Conservation (phyloP, 805 yeast species). For the Metschnikowia baotianmanensis region DNA sequence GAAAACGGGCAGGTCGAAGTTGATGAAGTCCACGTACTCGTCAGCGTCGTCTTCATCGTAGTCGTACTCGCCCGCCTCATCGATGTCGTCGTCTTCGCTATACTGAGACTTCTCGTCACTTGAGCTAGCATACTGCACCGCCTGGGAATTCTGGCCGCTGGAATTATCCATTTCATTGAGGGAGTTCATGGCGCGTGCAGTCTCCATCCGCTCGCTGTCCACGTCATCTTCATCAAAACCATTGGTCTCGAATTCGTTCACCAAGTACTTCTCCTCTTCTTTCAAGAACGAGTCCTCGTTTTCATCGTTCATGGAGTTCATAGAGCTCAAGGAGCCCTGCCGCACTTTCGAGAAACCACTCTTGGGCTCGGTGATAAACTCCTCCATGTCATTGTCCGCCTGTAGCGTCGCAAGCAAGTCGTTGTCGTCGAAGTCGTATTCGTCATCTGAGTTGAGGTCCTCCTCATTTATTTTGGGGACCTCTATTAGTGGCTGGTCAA, state of each 20-base stretch:
- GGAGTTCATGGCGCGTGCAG: constrained; percentile 18
- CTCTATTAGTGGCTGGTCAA: constrained; percentile 36
- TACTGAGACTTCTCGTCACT: constrained; percentile 28
- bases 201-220: constrained; percentile 22
- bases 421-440: constrained; percentile 56
- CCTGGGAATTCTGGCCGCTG: constrained; percentile 30
- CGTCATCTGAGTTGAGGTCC: constrained; percentile 57
- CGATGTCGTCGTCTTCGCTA: constrained; percentile 36
- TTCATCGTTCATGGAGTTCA: constrained; percentile 32
- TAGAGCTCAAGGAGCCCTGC: constrained; percentile 30
- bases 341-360: constrained; percentile 14
- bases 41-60: constrained; percentile 34
- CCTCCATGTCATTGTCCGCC: constrained; percentile 45
- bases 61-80: constrained; percentile 12
- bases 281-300: constrained; percentile 37
- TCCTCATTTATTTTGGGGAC: constrained; percentile 53
- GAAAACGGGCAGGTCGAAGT: constrained; percentile 33
- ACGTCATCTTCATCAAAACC: constrained; percentile 47
- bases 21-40: constrained; percentile 40
- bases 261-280: constrained; percentile 45
- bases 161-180: constrained; percentile 15
- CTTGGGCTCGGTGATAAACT: constrained; percentile 22
- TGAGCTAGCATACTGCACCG: constrained; percentile 39
- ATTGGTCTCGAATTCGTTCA: constrained; percentile 45
- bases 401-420: constrained; percentile 46